Conservation (phyloP, 257 asterid species). For the Solanum pennellii region DNA sequence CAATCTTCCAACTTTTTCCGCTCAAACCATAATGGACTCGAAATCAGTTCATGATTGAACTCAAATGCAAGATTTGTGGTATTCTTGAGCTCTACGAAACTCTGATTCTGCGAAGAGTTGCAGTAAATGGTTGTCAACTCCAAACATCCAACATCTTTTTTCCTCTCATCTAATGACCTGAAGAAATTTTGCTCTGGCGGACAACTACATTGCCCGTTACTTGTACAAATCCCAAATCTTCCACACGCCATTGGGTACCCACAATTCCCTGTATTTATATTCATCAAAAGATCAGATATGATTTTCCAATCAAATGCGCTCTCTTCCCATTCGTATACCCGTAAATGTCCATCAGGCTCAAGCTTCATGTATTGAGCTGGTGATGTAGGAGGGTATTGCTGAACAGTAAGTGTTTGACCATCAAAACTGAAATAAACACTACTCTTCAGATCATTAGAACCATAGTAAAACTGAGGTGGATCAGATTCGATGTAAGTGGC, state of each 20-base stretch:
- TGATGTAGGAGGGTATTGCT: background rate
- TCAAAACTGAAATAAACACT: background rate
- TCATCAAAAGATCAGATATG: background rate
- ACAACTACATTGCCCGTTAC: background rate
- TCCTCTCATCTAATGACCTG: background rate
- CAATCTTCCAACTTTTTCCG: background rate
- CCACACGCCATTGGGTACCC: background rate
- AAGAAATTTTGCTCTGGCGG: background rate
- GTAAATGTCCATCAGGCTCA: background rate
- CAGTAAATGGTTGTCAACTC: background rate
- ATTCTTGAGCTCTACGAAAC: background rate
- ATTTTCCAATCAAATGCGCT: background rate
- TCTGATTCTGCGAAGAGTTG: background rate
- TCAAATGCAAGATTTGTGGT: background rate
- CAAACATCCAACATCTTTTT: background rate
- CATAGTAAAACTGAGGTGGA: background rate
- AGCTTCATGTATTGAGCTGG: background rate
- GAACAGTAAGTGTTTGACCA: background rate
- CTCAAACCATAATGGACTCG: accelerated
- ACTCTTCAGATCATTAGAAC: background rate
- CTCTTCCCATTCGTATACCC: background rate
- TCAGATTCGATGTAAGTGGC: background rate
- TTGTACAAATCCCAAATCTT: background rate
- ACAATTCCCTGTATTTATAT: background rate
- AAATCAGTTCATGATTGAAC: accelerated